phyloP scores from a whole-genome alignment of 163 green algal genomes.

The Scenedesmus sp. region DNA sequence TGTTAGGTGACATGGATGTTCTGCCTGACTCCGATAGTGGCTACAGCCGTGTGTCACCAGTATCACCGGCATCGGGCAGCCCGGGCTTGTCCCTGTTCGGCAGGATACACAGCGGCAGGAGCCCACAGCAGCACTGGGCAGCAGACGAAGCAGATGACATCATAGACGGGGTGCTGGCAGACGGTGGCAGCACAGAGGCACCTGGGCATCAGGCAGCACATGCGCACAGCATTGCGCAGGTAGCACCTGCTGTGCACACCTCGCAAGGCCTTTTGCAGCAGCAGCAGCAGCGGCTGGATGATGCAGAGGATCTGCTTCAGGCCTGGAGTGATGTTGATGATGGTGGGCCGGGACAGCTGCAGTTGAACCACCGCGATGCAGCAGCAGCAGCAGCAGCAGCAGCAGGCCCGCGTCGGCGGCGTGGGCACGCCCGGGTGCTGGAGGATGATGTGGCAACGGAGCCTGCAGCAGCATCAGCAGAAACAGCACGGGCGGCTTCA shows the following conservation, averaged over 20 bases:
- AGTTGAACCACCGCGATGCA: not conserved
- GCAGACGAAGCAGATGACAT: not conserved
- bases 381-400: not conserved
- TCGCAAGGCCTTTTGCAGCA: not conserved
- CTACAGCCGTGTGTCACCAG: not conserved
- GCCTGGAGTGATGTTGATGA: not conserved
- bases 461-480: not conserved
- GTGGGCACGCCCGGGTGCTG: not conserved
- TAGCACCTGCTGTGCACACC: not conserved
- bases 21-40: not conserved
- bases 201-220: not conserved
- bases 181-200: not conserved
- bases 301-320: not conserved
- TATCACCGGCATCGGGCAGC: not conserved
- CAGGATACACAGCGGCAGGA: conserved; percentile 42
- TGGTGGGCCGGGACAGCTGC: too few species aligned
- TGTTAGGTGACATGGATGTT: not conserved
- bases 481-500: not conserved
- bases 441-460: not conserved
- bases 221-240: too few species aligned
- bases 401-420: not conserved
- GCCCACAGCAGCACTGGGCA: conserved; percentile 37
- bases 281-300: not conserved
- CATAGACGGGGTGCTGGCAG: not conserved
- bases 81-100: conserved; percentile 36